phyloP scores from a whole-genome alignment of 257 asterid genomes.

The Euphrasia confusa region DNA sequence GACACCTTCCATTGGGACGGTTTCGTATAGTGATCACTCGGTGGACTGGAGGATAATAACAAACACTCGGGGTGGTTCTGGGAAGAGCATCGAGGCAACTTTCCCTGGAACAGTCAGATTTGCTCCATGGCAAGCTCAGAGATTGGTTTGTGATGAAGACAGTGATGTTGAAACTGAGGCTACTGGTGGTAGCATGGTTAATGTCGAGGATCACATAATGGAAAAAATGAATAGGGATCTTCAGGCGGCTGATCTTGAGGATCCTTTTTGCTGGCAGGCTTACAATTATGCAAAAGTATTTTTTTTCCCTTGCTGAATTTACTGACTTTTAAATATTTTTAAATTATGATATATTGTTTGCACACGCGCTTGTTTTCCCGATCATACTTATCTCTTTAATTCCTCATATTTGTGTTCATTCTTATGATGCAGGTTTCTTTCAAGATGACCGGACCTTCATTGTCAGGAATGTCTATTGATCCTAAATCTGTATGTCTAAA shows the following conservation, averaged over 20 bases:
- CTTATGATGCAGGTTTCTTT: conserved; percentile 70
- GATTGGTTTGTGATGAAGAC: conserved; percentile 57
- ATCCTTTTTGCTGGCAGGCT: conserved; percentile 96
- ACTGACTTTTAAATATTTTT: conserved; percentile 12
- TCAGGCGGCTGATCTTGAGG: conserved; percentile 86
- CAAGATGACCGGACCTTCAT: conserved; percentile 75
- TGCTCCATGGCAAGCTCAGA: conserved; percentile 80
- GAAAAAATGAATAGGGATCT: conserved; percentile 88
- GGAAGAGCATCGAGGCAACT: conserved; percentile 84
- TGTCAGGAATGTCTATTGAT: conserved; percentile 89
- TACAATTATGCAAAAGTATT: conserved; percentile 86
- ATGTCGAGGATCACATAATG: conserved; percentile 75
- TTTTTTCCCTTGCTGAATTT: conserved; percentile 21
- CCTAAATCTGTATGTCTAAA: conserved; percentile 75
- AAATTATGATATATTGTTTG: conserved; percentile 16
- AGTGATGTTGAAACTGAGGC: conserved; percentile 78
- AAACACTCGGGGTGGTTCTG: conserved; percentile 71
- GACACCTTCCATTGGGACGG: conserved; percentile 88
- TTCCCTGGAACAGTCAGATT: conserved; percentile 92
- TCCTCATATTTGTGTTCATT: conserved; percentile 26
- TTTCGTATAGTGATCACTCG: conserved; percentile 61
- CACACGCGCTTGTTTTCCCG: conserved; percentile 12
- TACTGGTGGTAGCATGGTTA: conserved; percentile 46
- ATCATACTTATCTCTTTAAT: conserved; percentile 7
- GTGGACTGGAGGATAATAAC: conserved; percentile 83